Evolutionary conservation across 2,329 filamentous ascomycete species (phyloP).

Genomic region (Dactylellina cionopaga): DNA sequence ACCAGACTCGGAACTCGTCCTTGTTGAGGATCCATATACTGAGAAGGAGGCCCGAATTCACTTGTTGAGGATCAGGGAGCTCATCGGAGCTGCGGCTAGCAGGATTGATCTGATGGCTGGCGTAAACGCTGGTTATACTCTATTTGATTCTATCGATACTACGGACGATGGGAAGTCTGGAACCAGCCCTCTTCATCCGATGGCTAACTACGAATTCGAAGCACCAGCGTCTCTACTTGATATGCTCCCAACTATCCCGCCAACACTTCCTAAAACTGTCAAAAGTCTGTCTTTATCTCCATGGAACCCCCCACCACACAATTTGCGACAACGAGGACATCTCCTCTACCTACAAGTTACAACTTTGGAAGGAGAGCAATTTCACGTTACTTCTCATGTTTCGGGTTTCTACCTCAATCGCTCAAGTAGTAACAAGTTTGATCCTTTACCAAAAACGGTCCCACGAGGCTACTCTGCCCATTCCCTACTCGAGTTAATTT

Average conservation of each 20-base stretch:
- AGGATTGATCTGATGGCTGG: conserved; percentile 88
- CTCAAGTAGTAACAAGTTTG: conserved; percentile 93
- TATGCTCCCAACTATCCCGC: conserved; percentile 72
- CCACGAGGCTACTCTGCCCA: conserved; percentile 84
- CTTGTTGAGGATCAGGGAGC: conserved; percentile 85
- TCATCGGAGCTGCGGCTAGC: conserved; percentile 90
- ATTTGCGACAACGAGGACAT: conserved; percentile 90
- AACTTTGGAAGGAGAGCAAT: conserved; percentile 93
- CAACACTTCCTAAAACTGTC: conserved; percentile 83
- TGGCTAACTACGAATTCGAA: conserved; percentile 78
- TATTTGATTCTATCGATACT: conserved; percentile 79
- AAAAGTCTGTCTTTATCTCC: conserved; percentile 88
- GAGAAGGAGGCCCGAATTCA: conserved; percentile 98
- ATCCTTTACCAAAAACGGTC: conserved; percentile 80
- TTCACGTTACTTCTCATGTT: conserved; percentile 90
- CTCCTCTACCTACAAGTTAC: conserved; percentile 88
- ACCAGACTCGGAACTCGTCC: conserved; percentile 77
- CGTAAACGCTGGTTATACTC: conserved; percentile 81
- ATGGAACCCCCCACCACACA: conserved; percentile 95
- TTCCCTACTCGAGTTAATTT: conserved; percentile 83
- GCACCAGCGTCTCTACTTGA: conserved; percentile 73
- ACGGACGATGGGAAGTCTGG: conserved; percentile 60
- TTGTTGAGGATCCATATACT: conserved; percentile 95
- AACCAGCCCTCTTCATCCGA: conserved; percentile 65
- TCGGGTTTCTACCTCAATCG: conserved; percentile 98